A percentile compares a stretch with the other conserved stretches of the same genome.
These are phyloP conservation scores for Tulasnella sp. DNA, from an alignment of 768 basidiomycete species.

Conservation along the genomic window DNA sequence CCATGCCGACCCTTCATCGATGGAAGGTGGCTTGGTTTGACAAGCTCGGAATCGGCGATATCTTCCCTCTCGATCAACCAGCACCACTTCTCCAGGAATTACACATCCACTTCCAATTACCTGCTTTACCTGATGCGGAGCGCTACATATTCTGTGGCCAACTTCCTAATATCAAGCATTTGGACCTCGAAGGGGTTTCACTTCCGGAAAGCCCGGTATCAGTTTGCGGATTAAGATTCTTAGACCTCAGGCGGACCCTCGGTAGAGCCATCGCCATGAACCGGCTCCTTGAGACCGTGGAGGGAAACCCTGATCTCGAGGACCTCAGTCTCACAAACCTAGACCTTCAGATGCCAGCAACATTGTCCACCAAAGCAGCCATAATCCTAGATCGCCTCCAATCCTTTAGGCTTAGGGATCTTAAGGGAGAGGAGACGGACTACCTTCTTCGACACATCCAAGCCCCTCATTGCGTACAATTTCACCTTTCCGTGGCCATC, in stretches of 20 bases:
- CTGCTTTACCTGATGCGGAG: not conserved
- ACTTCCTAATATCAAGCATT: not conserved
- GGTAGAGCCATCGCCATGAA: not conserved
- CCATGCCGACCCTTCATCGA: not conserved
- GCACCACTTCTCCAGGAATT: not conserved
- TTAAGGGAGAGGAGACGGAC: not conserved
- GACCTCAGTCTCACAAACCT: not conserved
- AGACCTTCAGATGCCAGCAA: not conserved
- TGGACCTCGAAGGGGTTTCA: not conserved
- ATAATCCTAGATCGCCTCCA: not conserved
- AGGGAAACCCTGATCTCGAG: not conserved
- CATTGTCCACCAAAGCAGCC: not conserved
- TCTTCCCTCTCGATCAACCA: not conserved
- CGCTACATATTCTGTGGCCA: not conserved
- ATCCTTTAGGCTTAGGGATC: not conserved
- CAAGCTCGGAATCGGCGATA: not conserved
- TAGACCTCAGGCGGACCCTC: not conserved
- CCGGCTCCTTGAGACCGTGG: not conserved
- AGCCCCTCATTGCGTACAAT: too few relatives aligned
- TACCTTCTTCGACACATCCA: not conserved
- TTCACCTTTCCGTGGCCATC: too few relatives aligned
- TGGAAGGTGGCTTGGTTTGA: not conserved
- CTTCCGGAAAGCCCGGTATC: not conserved
- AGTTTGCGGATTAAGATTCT: not conserved
- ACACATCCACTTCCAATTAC: not conserved